Evolutionary conservation across 164 flowering plant genomes (phyloP).

Genomic region (Chloranthus sessilifolius): DNA sequence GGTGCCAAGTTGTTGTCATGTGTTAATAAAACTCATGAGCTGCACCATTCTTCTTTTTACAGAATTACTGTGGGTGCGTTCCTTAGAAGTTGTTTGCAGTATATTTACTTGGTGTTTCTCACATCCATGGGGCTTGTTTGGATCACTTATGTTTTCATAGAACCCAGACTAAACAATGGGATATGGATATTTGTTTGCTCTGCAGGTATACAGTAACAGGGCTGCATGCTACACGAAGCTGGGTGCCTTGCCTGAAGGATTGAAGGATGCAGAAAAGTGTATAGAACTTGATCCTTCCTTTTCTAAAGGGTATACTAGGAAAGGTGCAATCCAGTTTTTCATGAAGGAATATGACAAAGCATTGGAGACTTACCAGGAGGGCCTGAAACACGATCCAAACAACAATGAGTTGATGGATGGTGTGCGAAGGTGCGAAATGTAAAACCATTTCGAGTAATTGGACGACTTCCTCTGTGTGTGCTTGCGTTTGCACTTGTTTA

Average conservation of each 20-base stretch:
- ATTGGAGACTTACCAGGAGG: conserved; percentile 90
- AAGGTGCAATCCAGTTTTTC: conserved; percentile 91
- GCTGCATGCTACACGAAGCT: conserved; percentile 96
- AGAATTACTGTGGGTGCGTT: too few species aligned
- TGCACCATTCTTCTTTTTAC: too few species aligned
- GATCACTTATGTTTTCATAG: too few species aligned
- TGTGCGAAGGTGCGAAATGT: conserved; percentile 43
- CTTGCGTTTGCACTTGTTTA: neutral
- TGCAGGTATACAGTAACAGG: conserved; percentile 88
- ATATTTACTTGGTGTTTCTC: too few species aligned
- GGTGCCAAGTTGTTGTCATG: too few species aligned
- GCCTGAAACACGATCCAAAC: conserved; percentile 77
- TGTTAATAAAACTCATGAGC: too few species aligned
- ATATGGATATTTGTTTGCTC: too few species aligned
- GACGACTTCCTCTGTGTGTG: too few species aligned
- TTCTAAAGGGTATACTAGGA: conserved; percentile 84
- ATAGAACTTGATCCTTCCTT: conserved; percentile 96
- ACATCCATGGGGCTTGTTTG: too few species aligned
- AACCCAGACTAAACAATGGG: too few species aligned
- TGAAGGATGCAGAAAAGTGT: conserved; percentile 98
- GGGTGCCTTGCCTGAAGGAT: conserved; percentile 89
- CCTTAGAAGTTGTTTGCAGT: too few species aligned
- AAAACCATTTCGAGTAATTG: neutral
- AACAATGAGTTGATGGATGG: conserved; percentile 90
- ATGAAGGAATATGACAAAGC: conserved; percentile 99